phyloP scores from a whole-genome alignment of 208 protist species.

The Leishmania major region DNA sequence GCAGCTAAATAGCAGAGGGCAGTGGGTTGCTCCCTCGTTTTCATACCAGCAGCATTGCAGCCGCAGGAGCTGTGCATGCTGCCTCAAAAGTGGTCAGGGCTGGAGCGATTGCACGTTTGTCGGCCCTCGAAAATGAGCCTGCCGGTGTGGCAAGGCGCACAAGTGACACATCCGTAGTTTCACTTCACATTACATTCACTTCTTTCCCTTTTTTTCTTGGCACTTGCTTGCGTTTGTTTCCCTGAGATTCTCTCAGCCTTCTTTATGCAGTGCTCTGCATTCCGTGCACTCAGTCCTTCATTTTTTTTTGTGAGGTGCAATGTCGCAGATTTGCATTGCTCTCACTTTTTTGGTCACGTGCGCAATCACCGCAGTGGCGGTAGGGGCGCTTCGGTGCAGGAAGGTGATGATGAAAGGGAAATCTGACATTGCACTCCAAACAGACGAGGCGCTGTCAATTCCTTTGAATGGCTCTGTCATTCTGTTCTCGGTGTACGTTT shows the following conservation, averaged over 20 bases:
- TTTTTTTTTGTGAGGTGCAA: constrained; percentile 3
- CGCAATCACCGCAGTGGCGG: constrained; percentile 51
- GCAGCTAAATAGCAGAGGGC: background rate
- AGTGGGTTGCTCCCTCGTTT: background rate
- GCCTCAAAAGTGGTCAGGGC: background rate
- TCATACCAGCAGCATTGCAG: background rate
- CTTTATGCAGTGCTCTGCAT: constrained; percentile 3
- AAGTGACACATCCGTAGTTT: background rate
- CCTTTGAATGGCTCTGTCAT: constrained; percentile 83
- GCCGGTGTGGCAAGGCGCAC: background rate
- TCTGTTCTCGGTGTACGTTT: constrained; percentile 79
- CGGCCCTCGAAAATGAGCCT: background rate
- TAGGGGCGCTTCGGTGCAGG: constrained; percentile 51
- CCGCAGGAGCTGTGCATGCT: background rate
- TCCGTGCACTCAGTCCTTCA: background rate
- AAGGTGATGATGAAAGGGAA: constrained; percentile 36
- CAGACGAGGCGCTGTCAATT: constrained; percentile 62
- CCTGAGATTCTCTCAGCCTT: background rate
- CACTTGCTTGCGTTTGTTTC: background rate
- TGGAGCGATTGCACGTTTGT: background rate
- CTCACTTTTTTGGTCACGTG: constrained; percentile 45
- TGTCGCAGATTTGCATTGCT: constrained; percentile 59
- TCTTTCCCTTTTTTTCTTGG: background rate
- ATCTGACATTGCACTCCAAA: constrained; percentile 40
- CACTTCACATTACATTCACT: background rate